A percentile compares a stretch with the other conserved stretches of the same genome.
Conservation (phyloP, 1,284 basidiomycete genomes). For the Ustilago xerochloae region DNA sequence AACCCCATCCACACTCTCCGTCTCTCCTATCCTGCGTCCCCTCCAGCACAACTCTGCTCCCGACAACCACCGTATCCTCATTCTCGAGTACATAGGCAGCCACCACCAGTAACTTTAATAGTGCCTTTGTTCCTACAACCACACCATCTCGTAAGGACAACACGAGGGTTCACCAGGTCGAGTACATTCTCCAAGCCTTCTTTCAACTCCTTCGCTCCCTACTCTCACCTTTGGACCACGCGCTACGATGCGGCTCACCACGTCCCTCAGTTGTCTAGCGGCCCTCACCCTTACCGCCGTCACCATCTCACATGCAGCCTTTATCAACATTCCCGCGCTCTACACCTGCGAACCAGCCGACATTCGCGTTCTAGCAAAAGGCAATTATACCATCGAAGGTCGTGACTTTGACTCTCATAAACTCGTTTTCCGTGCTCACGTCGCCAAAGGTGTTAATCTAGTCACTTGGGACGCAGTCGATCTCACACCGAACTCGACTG, state of each 20-base stretch:
- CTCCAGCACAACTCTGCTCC: background rate
- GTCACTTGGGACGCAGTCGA: slow-evolving; percentile 36
- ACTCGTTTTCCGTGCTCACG: slow-evolving; percentile 23
- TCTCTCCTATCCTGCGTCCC: background rate
- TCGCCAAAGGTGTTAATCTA: background rate
- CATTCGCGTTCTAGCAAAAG: slow-evolving; percentile 16
- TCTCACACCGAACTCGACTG: slow-evolving; percentile 17
- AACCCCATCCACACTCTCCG: background rate
- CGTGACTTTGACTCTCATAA: slow-evolving; percentile 20
- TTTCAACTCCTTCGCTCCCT: slow-evolving; percentile 2
- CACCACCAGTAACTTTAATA: too few species aligned
- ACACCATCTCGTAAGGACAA: too few species aligned
- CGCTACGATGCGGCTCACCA: slow-evolving; percentile 6
- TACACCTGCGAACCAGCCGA: slow-evolving; percentile 35
- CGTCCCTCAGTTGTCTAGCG: background rate
- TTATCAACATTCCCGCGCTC: slow-evolving; percentile 24
- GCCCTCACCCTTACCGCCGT: background rate
- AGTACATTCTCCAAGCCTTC: too few species aligned
- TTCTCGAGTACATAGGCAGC: too few species aligned
- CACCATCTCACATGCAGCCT: too few species aligned
- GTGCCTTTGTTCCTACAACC: background rate
- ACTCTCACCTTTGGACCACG: background rate
- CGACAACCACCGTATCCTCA: background rate
- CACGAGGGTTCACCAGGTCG: too few species aligned
- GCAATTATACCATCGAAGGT: slow-evolving; percentile 44